phyloP scores from a whole-genome alignment of 495 filamentous ascomycete genomes.

The Bathelium albidoporum region DNA sequence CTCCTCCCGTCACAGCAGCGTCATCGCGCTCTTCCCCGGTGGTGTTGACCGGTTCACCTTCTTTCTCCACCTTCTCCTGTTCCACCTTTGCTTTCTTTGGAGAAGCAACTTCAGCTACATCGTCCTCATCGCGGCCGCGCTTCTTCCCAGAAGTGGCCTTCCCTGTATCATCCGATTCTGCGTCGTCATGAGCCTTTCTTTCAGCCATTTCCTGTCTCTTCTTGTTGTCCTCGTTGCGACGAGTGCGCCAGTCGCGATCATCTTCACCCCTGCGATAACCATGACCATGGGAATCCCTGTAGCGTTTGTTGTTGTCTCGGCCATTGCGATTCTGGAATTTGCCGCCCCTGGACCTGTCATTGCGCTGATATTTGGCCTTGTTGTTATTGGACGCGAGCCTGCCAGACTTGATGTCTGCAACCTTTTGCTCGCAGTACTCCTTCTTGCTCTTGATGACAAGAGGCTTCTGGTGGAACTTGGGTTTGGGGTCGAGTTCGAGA shows the following conservation, averaged over 20 bases:
- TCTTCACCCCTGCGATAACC: constrained; percentile 25
- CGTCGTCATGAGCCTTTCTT: background rate
- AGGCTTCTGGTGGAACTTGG: constrained; percentile 63
- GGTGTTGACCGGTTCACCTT: background rate
- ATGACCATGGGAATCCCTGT: background rate
- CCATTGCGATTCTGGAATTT: constrained; percentile 4
- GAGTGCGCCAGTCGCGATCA: constrained; percentile 11
- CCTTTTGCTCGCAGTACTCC: constrained; percentile 74
- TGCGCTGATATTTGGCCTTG: constrained; percentile 5
- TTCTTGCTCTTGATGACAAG: constrained; percentile 74
- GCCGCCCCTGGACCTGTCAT: no score
- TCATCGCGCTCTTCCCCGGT: background rate
- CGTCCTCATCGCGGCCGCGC: constrained; percentile 20
- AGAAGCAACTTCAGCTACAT: constrained; percentile 1
- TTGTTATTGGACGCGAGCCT: constrained; percentile 7
- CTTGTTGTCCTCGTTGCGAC: constrained; percentile 9
- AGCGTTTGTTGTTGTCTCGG: background rate
- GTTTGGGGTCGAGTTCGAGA: constrained; percentile 66
- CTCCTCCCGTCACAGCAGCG: background rate
- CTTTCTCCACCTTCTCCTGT: background rate
- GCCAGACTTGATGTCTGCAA: constrained; percentile 54
- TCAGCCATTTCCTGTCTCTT: background rate
- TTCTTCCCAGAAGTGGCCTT: constrained; percentile 19
- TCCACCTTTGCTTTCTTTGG: constrained; percentile 13
- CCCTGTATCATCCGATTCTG: background rate